These are phyloP conservation scores for Thermomucor indicae-seudaticae DNA, from an alignment of 371 early-diverging fungal species.

Conservation along the genomic window DNA sequence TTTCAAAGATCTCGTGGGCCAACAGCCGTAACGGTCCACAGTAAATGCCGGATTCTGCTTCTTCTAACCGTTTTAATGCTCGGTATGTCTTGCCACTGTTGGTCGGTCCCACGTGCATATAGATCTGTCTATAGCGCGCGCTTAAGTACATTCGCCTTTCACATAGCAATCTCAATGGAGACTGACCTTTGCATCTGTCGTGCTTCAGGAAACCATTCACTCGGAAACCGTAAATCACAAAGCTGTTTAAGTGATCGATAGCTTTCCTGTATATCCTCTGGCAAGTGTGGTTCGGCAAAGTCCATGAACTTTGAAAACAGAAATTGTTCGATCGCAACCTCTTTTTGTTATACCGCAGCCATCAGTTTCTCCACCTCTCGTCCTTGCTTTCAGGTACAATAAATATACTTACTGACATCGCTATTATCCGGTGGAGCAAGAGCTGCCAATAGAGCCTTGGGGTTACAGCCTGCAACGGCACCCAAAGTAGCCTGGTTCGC, in stretches of 20 bases:
- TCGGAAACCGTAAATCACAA: constrained; percentile 73
- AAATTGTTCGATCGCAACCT: constrained; percentile 16
- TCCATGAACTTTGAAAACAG: constrained; percentile 28
- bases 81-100: constrained; percentile 96
- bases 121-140: constrained; percentile 55
- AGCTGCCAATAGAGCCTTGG: background rate
- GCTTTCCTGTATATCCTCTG: constrained; percentile 21
- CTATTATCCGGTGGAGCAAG: too few species aligned
- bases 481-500: background rate
- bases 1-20: constrained; percentile 90
- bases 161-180: background rate
- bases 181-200: constrained; percentile 65
- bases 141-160: too few species aligned
- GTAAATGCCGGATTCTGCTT: constrained; percentile 72
- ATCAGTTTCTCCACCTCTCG: too few species aligned
- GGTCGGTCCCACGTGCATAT: constrained; percentile 95
- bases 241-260: constrained; percentile 54
- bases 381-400: too few species aligned
- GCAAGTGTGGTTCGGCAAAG: constrained; percentile 34
- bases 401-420: too few species aligned
- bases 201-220: constrained; percentile 77
- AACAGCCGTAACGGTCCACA: constrained; percentile 92
- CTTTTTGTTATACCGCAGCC: background rate
- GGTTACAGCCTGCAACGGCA: background rate
- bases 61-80: constrained; percentile 73